These are phyloP conservation scores for Excoecaria agallocha DNA, from an alignment of 345 rosid species.

Conservation along the genomic window DNA sequence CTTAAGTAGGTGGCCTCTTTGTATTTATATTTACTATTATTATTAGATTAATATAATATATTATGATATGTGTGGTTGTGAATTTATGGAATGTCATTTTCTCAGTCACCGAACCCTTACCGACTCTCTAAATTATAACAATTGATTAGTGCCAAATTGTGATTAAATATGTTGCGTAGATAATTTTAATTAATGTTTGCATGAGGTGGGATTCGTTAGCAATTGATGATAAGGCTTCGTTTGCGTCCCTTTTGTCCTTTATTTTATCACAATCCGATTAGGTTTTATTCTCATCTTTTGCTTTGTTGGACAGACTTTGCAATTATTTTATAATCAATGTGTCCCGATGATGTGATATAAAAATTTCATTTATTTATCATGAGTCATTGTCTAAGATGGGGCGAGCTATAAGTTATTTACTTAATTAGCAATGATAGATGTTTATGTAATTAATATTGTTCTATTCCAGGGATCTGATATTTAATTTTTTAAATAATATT, in stretches of 20 bases:
- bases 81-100: no score
- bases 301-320: no score
- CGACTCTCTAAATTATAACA: no score
- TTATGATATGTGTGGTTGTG: background rate
- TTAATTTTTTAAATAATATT: no score
- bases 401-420: no score
- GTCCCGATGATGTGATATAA: no score
- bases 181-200: background rate
- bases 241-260: background rate
- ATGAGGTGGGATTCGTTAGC: conserved; percentile 7
- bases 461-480: no score
- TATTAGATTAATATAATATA: background rate
- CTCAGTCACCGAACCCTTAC: no score
- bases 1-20: background rate
- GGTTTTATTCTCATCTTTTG: background rate
- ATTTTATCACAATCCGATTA: background rate
- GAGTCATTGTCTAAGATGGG: no score
- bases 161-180: background rate
- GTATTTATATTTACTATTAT: background rate
- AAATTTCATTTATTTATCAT: no score
- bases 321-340: background rate
- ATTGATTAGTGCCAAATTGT: background rate
- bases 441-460: no score
- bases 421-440: no score
- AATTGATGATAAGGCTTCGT: background rate